Base-by-base conservation (phyloP, 306 rosid species). In the Cicer chorassanicum region DNA sequence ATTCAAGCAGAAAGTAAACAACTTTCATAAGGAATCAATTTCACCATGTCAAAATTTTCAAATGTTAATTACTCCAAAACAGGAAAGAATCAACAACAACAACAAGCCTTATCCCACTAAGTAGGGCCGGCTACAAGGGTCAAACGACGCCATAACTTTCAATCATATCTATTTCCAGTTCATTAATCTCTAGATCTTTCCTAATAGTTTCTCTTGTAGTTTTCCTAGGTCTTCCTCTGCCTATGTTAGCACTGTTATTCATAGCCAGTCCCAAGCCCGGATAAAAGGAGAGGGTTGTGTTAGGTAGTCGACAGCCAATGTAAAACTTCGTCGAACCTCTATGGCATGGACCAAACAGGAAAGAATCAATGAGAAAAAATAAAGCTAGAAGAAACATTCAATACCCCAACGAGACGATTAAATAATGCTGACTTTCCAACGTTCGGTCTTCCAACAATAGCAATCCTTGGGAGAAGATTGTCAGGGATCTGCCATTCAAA, bases 391-490 rank as follows among this genome's bases (percentile, higher is more conserved):
- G 21, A 67, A 78, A 44, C 8, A 39, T 48, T 48, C 53, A 80
- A 44, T 91, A 94, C 98, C 96, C 93, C 96, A 63, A 91, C 96
- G n/a, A 94, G 89, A 62, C 97, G 92, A 69, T 94, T 94, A 80
- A 87, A 94, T 66, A 94, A 72, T 9, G 98, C 98, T 59, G 98
- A 94, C 83, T 94, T 94, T 70, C 98, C 97, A 78, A 91, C 97
- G 15, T 93, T 91, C n/a, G 98, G 98, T 80, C 97, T 88, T 80
- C 98, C 98, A 75, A 93, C 87, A 70, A 94, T 90, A 71, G 97
- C 92, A 77, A 93, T 87, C 79, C 77, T 88, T 11, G 93, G 92
- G 72, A 93, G 98, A 83, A 89, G 92, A 74, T 82, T 81, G 78
- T 93, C 96, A 19, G 97, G 98, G 81, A 94, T 84, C 97, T 90